phyloP scores from a whole-genome alignment of 2,329 filamentous ascomycete species.

The Penicillium sp. region DNA sequence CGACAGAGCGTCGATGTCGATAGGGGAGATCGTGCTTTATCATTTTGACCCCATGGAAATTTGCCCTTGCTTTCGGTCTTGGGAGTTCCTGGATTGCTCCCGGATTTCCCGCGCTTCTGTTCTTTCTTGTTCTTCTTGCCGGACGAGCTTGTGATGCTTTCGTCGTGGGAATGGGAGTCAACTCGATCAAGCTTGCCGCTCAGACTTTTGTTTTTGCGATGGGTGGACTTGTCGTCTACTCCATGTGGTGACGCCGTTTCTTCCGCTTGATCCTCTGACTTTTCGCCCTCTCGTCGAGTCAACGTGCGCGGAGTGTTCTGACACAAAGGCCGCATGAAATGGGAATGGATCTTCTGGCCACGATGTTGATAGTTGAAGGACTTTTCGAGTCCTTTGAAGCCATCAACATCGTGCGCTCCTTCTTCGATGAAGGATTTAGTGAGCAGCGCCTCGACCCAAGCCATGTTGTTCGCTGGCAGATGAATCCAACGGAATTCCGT shows the following conservation, averaged over 20 bases:
- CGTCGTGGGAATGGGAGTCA: constrained; percentile 26
- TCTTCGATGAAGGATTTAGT: constrained; percentile 61
- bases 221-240: constrained; percentile 7
- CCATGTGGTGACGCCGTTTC: constrained; percentile 15
- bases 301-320: constrained; percentile 44
- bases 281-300: constrained; percentile 29
- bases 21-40: constrained; percentile 16
- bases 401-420: constrained; percentile 56
- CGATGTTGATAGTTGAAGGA: constrained; percentile 59
- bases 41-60: constrained; percentile 32
- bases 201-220: constrained; percentile 28
- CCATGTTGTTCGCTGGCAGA: constrained; percentile 49
- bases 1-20: constrained; percentile 37
- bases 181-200: constrained; percentile 23
- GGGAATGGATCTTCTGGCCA: constrained; percentile 53
- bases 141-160: constrained; percentile 13
- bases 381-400: constrained; percentile 57
- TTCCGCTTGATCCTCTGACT: constrained; percentile 21
- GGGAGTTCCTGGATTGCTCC: constrained; percentile 18
- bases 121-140: constrained; percentile 28
- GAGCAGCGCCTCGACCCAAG: constrained; percentile 59
- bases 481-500: constrained; percentile 51
- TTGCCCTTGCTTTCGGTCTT: constrained; percentile 27
- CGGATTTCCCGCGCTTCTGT: constrained; percentile 25
- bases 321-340: constrained; percentile 58